phyloP scores from a whole-genome alignment of 768 basidiomycete species.

The Suillus occidentalis region DNA sequence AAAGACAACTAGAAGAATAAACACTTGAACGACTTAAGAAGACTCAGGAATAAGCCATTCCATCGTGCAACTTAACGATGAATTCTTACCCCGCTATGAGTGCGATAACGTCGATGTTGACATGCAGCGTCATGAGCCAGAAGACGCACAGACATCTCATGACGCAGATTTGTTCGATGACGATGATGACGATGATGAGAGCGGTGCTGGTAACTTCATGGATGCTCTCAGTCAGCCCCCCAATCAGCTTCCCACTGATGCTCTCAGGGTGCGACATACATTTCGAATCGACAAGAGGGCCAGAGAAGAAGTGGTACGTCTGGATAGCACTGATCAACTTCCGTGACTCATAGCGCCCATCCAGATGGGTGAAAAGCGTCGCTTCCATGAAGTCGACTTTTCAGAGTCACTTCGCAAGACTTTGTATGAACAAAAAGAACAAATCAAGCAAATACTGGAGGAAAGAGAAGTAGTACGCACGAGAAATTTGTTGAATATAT shows the following conservation, averaged over 20 bases:
- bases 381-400: constrained; percentile 5
- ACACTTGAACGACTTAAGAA: background rate
- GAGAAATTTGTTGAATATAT: background rate
- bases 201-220: background rate
- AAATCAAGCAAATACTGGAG: no score
- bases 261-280: no score
- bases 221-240: background rate
- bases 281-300: background rate
- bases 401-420: background rate
- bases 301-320: background rate
- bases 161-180: background rate
- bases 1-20: background rate
- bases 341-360: background rate
- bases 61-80: background rate
- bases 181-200: background rate
- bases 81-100: background rate
- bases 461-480: no score
- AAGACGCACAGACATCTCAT: constrained; percentile 3
- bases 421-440: background rate
- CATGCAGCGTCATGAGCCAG: background rate
- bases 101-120: background rate
- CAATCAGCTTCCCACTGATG: background rate
- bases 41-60: background rate
- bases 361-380: background rate
- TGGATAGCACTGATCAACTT: background rate